phyloP scores from a whole-genome alignment of 257 asterid genomes.

The Penstemon barbatus region DNA sequence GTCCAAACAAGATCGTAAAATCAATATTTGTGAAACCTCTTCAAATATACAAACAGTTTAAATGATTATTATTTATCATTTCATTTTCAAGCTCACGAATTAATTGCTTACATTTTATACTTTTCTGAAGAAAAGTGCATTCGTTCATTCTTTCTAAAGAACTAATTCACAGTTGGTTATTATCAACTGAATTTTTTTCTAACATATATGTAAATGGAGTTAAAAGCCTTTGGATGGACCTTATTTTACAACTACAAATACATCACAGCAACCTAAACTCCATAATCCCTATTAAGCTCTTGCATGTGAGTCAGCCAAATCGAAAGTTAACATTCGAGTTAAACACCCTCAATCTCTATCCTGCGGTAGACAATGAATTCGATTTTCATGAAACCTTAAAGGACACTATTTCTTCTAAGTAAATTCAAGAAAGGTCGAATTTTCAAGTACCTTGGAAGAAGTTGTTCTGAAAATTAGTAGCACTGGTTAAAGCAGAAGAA shows the following conservation, averaged over 20 bases:
- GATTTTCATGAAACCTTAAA: too few species aligned
- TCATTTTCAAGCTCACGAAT: too few species aligned
- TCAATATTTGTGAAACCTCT: too few species aligned
- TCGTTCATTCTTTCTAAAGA: background rate
- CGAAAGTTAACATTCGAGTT: too few species aligned
- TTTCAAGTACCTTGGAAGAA: background rate
- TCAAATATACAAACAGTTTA: too few species aligned
- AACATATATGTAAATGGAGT: constrained; percentile 11
- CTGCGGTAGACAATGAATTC: too few species aligned
- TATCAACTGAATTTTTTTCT: background rate
- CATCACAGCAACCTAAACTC: constrained; percentile 24
- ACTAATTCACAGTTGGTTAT: background rate
- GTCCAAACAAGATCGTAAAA: too few species aligned
- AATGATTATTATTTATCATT: too few species aligned
- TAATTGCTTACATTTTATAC: too few species aligned
- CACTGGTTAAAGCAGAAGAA: constrained; percentile 78
- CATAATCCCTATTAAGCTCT: background rate
- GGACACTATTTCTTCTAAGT: background rate
- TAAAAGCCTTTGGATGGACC: constrained; percentile 24
- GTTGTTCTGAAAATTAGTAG: constrained; percentile 15
- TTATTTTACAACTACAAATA: constrained; percentile 19
- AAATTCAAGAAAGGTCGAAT: background rate
- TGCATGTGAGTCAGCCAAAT: too few species aligned
- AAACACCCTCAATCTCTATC: background rate
- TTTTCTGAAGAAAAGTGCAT: too few species aligned